Base-by-base conservation (phyloP, 495 filamentous ascomycete genomes). In the Daldinia concentrica region DNA sequence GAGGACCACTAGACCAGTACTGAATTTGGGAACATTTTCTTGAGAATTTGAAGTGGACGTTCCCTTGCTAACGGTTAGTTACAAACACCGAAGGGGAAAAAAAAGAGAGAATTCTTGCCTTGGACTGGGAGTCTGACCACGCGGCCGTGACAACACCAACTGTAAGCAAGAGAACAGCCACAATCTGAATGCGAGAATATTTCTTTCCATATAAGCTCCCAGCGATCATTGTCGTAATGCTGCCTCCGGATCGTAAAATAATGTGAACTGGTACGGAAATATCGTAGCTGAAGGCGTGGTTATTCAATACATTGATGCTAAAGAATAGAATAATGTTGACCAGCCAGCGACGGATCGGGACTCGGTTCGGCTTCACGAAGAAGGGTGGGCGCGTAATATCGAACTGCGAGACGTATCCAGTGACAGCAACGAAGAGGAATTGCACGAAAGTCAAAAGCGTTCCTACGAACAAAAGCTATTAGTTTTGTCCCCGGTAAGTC, bases 211-310 rank as follows among this genome's bases (percentile, higher is more conserved):
- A 93, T n/a, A 95, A 37, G 75, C 87, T 93, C 26, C 95, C 95
- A 39, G 95, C 91, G 6, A 90, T 78, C 86, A 99, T 93, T 0
- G 95, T 98, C 0, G 94, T 94, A 52, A 98, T 95, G 66, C 93
- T 96, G 8, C 95, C 96, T 24, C 94, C 97, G 43, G 94, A 97
- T 19, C 95, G 91, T 6, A 99, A 82, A 65, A 99, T 98, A 72
- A 98, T 99, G 76, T 99, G 95, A 51, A 99, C 88, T 24, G 95
- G 95, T 0, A 99, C 95, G 5, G 92, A 97, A 55, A 99, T 98
- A 65, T 93, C 90, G 81, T 97, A 98, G 64, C 92, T 94, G 77
- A 99, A 98, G 6, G 95, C 95, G 84, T 94, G 95, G 74, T 99
- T 99, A 81, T 99, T 99, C 64, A 98, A 82, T 51, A 98, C 85